Evolutionary conservation across 176 grass and related monocot genomes (phyloP).

Genomic region (Oryza meridionalis): DNA sequence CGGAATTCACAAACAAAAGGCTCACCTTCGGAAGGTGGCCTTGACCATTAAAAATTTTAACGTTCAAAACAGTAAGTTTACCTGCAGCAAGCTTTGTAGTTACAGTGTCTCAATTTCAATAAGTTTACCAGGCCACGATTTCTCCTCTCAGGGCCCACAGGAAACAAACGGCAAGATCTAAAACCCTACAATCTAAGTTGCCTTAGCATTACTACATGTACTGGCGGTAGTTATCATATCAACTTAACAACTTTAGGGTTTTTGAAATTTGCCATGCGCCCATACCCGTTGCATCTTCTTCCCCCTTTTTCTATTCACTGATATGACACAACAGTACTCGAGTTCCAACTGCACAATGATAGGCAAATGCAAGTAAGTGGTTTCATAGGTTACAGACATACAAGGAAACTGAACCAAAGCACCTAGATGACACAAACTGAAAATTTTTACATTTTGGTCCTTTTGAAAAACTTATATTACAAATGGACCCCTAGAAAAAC

Average conservation of each 20-base stretch:
- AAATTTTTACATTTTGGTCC: too few species aligned
- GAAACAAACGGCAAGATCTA: neutral
- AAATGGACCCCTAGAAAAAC: too few species aligned
- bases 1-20: too few species aligned
- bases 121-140: neutral
- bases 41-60: too few species aligned
- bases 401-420: neutral
- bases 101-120: neutral
- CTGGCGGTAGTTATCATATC: neutral
- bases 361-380: neutral
- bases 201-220: neutral
- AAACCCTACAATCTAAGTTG: neutral
- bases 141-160: neutral
- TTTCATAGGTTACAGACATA: constrained; percentile 10
- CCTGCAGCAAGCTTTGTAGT: neutral
- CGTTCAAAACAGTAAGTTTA: too few species aligned
- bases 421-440: neutral
- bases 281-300: constrained; percentile 93
- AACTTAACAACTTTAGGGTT: constrained; percentile 46
- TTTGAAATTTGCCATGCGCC: constrained; percentile 92
- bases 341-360: constrained; percentile 64
- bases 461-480: too few species aligned
- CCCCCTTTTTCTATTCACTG: constrained; percentile 72
- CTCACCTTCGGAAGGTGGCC: too few species aligned
- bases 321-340: constrained; percentile 87